Evolutionary conservation across 305 asterid genomes (phyloP), one percentile per base, ranked within the genome.

Genomic region (Fraxinus angustifolia): DNA sequence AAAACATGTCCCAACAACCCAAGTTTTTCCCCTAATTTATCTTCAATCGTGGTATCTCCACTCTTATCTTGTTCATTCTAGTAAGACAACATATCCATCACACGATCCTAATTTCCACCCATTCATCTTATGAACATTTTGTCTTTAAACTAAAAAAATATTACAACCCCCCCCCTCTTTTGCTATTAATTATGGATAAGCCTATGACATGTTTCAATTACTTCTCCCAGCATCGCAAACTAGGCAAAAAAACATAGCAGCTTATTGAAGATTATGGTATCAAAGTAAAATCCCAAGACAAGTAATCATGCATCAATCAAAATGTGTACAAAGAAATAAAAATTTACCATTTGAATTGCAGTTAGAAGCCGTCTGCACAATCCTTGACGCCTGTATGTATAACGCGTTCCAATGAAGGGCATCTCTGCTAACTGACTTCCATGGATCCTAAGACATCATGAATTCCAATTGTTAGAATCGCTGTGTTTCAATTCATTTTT

Each of bases 351-450:
- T 86, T 94, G 97, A 79, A 89, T 83, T 16, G 93, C 93, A 80
- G 81, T 72, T 81, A 94, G 84, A 75, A 94, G 98, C 80, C 91
- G 92, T 82, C 94, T 82, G 85, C 94, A 92, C 96, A 94, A 89
- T 84, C 98, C 96, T 87, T 94, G 97, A 62, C 97, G 97, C 73
- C 98, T 88, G 86, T 89, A 87, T 78, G 78, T 84, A 80, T 85
- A 86, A 31, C 98, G 91, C 31, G 97, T 93, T 83, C 97, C 97
- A 85, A 94, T 90, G 84, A 94, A 94, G 60, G 98, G 98, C 98
- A 94, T 94, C 90, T 94, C 98, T 2, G 96, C 98, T 83, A 94
- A 80, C 81, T 78, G 89, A 82, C 81, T 85, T 83, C 98, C 98
- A 56, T 94, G 97, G 80, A 92, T 87, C 88, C 98, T 94, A 81